phyloP scores from a whole-genome alignment of 2,329 filamentous ascomycete genomes.

The Diaporthe helianthi region DNA sequence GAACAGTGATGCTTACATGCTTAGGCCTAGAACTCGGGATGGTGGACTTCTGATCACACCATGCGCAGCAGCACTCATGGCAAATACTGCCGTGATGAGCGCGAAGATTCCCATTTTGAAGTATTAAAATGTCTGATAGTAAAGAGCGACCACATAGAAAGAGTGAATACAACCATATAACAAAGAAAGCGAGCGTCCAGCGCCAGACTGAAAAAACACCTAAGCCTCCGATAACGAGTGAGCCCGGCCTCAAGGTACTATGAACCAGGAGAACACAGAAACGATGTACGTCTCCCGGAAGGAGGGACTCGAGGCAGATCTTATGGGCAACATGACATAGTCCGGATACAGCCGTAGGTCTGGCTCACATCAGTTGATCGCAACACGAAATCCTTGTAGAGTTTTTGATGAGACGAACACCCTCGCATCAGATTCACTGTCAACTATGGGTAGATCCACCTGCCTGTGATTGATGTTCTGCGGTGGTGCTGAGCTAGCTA shows the following conservation, averaged over 20 bases:
- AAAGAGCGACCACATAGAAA: background rate
- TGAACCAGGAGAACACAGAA: background rate
- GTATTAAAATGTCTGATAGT: background rate
- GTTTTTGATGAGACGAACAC: constrained; percentile 19
- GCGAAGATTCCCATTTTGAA: background rate
- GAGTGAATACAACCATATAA: constrained; percentile 20
- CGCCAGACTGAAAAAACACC: constrained; percentile 3
- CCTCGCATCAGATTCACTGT: constrained; percentile 13
- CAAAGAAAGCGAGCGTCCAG: constrained; percentile 10
- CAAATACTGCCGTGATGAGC: background rate
- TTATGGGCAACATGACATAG: background rate
- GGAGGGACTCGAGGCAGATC: background rate
- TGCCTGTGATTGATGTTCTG: background rate
- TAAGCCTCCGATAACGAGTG: background rate
- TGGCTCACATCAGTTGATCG: background rate
- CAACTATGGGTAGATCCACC: constrained; percentile 15
- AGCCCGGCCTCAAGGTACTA: background rate
- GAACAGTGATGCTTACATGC: too few species aligned
- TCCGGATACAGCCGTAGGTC: background rate
- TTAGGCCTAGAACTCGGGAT: constrained; percentile 12
- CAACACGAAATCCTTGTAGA: background rate
- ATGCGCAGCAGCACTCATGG: background rate
- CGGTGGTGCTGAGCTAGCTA: background rate
- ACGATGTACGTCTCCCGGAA: background rate
- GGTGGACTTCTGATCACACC: constrained; percentile 15